phyloP scores from a whole-genome alignment of 345 rosid species.

The Citrus inodora region DNA sequence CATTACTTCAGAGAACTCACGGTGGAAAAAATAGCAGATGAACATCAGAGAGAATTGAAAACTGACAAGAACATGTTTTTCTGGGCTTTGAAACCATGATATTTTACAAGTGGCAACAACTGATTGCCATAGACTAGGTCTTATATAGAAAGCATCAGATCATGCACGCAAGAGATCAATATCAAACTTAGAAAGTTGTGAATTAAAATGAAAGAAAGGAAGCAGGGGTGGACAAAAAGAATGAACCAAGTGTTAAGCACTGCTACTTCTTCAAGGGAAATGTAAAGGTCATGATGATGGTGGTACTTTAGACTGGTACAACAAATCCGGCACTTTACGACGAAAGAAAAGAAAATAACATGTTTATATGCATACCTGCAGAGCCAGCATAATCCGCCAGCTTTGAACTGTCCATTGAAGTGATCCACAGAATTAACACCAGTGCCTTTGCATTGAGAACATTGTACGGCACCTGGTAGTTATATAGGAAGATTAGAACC shows the following conservation, averaged over 20 bases:
- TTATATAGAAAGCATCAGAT: neutral
- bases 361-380: constrained; percentile 53
- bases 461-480: constrained; percentile 49
- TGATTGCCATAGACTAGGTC: neutral
- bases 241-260: neutral
- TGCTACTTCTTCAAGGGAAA: neutral
- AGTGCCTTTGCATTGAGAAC: constrained; percentile 74
- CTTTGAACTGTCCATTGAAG: constrained; percentile 95
- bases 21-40: neutral
- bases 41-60: neutral
- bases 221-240: neutral
- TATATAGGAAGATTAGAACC: constrained; percentile 8
- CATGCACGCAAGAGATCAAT: neutral
- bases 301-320: neutral
- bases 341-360: neutral
- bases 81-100: neutral
- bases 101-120: neutral
- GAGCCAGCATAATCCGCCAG: constrained; percentile 90
- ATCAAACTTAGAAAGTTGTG: neutral
- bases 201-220: neutral
- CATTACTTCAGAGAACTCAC: neutral
- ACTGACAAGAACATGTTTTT: neutral
- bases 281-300: neutral
- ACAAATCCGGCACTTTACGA: neutral
- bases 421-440: constrained; percentile 87